Base-by-base conservation (phyloP, 106 monocot species). In the Platanthera guangdongensis region DNA sequence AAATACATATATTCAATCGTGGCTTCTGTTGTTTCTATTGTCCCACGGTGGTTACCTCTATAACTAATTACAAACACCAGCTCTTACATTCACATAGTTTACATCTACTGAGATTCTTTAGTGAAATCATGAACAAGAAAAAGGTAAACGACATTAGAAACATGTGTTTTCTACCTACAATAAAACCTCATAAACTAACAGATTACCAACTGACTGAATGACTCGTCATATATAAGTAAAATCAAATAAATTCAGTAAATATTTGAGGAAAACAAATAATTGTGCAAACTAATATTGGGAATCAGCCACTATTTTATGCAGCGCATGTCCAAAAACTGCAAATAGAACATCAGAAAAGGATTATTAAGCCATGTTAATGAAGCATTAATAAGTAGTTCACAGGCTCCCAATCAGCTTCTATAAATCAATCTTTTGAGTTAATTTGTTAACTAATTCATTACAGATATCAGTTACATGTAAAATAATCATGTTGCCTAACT, bases 401-500 rank as follows among this genome's bases (percentile, higher is more conserved):
- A 16, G 39, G 59, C 59, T 59, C 59, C 15, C 59, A 5, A 18
- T n/a, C 59, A 59, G 18, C 15, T 59, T 59, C 59, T 39, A 39
- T 39, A 63, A 22, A 63, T 13, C 25, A 9, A 63, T 25, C 25
- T 21, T 63, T 25, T 25, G 22, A 63, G 63, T 22, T 63, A 63
- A 63, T 25, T 6, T 63, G 25, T 63, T 2, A 3, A 63, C 8
- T 63, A 63, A 63, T 28, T 25, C 63, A 6, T 25, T 63, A 22
- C 25, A 63, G 30, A 32, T 65, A 65, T 32, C 25, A 28, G 16
- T 9, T 65, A 65, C 65, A 65, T 10, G 9, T 65, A 28, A 32
- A 28, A 30, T 19, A 32, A 65, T 30, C 1, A 10, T 8, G 32
- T 9, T 11, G 21, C 22, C 22, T 32, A 75, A 97, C 87, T 68